A percentile compares a stretch with the other conserved stretches of the same genome.
phyloP scores from a whole-genome alignment of 1,139 yeast genomes.

The Scheffersomyces titani region DNA sequence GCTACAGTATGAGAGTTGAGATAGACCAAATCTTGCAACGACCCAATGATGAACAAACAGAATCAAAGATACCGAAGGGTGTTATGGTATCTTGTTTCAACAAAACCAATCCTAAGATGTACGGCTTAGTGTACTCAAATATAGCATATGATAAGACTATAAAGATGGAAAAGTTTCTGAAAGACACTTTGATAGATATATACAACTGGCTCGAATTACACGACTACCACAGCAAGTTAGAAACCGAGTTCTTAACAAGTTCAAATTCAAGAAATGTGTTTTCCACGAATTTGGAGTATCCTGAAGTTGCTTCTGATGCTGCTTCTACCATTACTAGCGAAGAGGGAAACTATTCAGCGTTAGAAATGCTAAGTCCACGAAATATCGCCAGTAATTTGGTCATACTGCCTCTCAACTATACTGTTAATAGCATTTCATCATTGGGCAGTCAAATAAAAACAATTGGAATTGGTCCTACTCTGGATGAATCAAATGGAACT shows the following conservation, averaged over 20 bases:
- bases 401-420: slow-evolving; percentile 40
- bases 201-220: slow-evolving; percentile 37
- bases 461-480: slow-evolving; percentile 5
- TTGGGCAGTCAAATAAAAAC: slow-evolving; percentile 8
- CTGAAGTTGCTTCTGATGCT: slow-evolving; percentile 6
- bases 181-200: slow-evolving; percentile 22
- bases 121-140: slow-evolving; percentile 32
- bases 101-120: slow-evolving; percentile 27
- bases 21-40: slow-evolving; percentile 17
- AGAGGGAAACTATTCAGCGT: slow-evolving; percentile 16
- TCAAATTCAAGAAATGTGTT: slow-evolving; percentile 21
- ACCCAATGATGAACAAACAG: slow-evolving; percentile 7
- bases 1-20: slow-evolving; percentile 16
- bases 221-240: slow-evolving; percentile 32
- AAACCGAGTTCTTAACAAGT: slow-evolving; percentile 17
- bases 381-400: slow-evolving; percentile 39
- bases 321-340: slow-evolving; percentile 1
- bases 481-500: slow-evolving; percentile 1
- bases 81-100: slow-evolving; percentile 29
- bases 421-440: slow-evolving; percentile 35
- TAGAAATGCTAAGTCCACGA: slow-evolving; percentile 35
- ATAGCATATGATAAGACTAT: slow-evolving; percentile 8
- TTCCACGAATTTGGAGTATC: slow-evolving; percentile 8
- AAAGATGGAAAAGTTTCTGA: slow-evolving; percentile 9
- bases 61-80: slow-evolving; percentile 19